A percentile compares a stretch with the other conserved stretches of the same genome.
These are phyloP conservation scores for Alternaria incomplexa DNA, from an alignment of 2,329 filamentous ascomycete genomes.

Conservation along the genomic window DNA sequence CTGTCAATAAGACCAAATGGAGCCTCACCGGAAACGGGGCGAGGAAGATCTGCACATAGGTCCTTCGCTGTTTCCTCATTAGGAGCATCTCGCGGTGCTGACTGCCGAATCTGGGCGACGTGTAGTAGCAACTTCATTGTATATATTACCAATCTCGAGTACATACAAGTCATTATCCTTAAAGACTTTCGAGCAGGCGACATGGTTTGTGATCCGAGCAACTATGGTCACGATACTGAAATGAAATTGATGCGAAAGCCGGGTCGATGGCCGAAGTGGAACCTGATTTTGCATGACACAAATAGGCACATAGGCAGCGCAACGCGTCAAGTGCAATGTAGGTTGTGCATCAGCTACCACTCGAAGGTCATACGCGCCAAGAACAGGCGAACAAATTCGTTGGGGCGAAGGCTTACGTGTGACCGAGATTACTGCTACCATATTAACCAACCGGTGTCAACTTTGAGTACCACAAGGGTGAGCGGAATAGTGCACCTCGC, in stretches of 20 bases:
- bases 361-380: background rate
- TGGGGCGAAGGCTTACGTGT: constrained; percentile 2
- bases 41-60: constrained; percentile 28
- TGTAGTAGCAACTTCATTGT: background rate
- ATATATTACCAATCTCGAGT: background rate
- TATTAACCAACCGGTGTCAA: background rate
- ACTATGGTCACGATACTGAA: background rate
- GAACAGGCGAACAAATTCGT: background rate
- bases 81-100: background rate
- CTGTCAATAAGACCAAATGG: constrained; percentile 58
- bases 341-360: background rate
- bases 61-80: background rate
- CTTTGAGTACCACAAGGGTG: background rate
- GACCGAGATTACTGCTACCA: background rate
- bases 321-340: background rate
- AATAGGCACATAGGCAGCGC: background rate
- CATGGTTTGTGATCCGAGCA: background rate
- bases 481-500: background rate
- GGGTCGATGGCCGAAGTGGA: background rate
- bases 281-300: background rate
- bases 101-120: accelerated
- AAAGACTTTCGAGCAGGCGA: background rate
- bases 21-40: constrained; percentile 55
- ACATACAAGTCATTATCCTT: background rate
- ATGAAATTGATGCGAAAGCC: background rate